Conservation (phyloP, 345 rosid species). For the Cardiospermum halicacabum region DNA sequence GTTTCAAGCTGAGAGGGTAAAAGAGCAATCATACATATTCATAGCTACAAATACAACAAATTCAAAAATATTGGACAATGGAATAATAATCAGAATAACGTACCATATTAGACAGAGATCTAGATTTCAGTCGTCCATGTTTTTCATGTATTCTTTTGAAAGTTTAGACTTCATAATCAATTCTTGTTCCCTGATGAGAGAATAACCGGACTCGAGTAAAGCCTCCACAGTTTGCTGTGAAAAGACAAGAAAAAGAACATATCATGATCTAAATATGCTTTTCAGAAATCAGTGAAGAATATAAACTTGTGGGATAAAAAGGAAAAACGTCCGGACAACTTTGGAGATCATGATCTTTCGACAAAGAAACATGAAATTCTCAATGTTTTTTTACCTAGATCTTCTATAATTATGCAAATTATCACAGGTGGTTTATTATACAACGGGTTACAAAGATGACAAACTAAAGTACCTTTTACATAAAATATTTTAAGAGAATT, state of each 20-base stretch:
- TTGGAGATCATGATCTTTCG: background rate
- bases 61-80: background rate
- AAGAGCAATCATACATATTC: background rate
- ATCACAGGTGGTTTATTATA: background rate
- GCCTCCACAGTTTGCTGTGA: constrained; percentile 92
- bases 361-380: background rate
- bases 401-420: background rate
- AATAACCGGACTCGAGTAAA: constrained; percentile 82
- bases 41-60: background rate
- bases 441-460: background rate
- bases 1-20: background rate
- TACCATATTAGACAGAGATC: background rate
- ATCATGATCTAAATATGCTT: background rate
- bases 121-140: constrained; percentile 44
- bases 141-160: constrained; percentile 89
- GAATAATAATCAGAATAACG: background rate
- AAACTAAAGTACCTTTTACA: background rate
- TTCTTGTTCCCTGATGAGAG: constrained; percentile 71
- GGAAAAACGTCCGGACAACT: background rate
- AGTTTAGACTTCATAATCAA: constrained; percentile 74
- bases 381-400: background rate
- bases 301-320: background rate
- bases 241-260: constrained; percentile 6
- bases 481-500: background rate
- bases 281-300: background rate